A percentile compares a stretch with the other conserved stretches of the same genome.
These are phyloP conservation scores for Botrytis porri DNA, from an alignment of 2,329 filamentous ascomycete genomes.

Conservation along the genomic window DNA sequence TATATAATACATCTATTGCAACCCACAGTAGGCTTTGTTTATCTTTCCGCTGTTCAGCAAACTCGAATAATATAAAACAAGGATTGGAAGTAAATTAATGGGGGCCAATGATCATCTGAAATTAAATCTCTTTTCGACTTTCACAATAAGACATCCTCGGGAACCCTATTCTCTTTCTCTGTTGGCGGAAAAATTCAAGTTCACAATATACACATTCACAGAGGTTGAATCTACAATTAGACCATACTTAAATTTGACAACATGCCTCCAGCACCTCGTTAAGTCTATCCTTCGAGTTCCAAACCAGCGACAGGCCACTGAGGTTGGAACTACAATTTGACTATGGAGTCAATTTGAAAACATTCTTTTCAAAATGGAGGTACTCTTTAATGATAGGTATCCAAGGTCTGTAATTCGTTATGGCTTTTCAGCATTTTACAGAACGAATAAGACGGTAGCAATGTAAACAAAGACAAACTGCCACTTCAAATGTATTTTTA, in stretches of 20 bases:
- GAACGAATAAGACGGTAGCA: neutral
- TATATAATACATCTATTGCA: neutral
- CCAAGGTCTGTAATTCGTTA: neutral
- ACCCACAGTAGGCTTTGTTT: neutral
- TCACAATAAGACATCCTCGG: neutral
- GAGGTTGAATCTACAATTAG: no score
- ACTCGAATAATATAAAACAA: neutral
- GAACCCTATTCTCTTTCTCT: no score
- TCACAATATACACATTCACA: neutral
- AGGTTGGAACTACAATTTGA: neutral
- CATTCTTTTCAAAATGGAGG: fast-evolving
- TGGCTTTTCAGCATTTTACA: neutral
- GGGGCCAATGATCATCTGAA: neutral
- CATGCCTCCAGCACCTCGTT: neutral
- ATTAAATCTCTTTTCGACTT: neutral
- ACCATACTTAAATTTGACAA: no score
- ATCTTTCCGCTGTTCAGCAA: neutral
- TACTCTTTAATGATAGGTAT: neutral
- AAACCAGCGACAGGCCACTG: neutral
- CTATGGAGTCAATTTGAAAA: neutral
- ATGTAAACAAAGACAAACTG: neutral
- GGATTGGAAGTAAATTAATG: neutral
- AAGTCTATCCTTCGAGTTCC: neutral
- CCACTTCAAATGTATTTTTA: neutral
- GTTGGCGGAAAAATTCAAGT: neutral